A percentile compares a stretch with the other conserved stretches of the same genome.
These are phyloP conservation scores for Cladobotryum protrusum DNA, from an alignment of 2,329 filamentous ascomycete genomes.

Conservation along the genomic window DNA sequence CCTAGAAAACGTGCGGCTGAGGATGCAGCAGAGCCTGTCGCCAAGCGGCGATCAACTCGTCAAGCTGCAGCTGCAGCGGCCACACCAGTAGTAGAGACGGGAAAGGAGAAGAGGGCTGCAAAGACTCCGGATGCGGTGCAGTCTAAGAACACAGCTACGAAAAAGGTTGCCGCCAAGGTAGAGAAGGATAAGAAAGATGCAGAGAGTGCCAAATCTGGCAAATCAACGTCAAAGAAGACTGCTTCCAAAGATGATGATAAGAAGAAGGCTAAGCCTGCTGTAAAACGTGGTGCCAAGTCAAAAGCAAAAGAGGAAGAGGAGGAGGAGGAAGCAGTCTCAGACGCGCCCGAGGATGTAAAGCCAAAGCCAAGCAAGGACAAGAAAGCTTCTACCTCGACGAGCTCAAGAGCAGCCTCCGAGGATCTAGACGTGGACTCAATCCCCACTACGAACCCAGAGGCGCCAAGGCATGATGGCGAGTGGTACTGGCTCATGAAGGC, in stretches of 20 bases:
- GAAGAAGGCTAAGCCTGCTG: background rate
- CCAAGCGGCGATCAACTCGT: constrained; percentile 24
- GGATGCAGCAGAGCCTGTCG: constrained; percentile 15
- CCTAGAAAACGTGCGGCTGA: constrained; percentile 15
- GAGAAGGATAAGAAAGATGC: background rate
- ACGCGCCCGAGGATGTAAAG: background rate
- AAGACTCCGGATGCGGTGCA: background rate
- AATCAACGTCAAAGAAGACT: background rate
- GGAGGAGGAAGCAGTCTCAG: background rate
- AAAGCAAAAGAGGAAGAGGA: background rate
- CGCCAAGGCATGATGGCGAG: constrained; percentile 33
- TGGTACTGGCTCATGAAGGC: constrained; percentile 80
- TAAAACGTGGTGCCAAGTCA: background rate
- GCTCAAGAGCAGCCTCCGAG: constrained; percentile 17
- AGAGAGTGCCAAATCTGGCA: background rate
- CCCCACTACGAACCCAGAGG: constrained; percentile 33
- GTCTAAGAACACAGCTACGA: background rate
- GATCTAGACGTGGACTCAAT: constrained; percentile 28
- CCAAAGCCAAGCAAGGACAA: background rate
- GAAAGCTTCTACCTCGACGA: background rate
- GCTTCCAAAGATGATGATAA: background rate
- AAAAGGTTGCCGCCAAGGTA: background rate
- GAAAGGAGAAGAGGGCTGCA: background rate
- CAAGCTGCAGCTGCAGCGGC: constrained; percentile 13
- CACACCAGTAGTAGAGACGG: background rate